Evolutionary conservation across 352 stramenopile species (phyloP), one percentile per base, ranked within the genome.

Genomic region (Phytophthora fragariaefolia): DNA sequence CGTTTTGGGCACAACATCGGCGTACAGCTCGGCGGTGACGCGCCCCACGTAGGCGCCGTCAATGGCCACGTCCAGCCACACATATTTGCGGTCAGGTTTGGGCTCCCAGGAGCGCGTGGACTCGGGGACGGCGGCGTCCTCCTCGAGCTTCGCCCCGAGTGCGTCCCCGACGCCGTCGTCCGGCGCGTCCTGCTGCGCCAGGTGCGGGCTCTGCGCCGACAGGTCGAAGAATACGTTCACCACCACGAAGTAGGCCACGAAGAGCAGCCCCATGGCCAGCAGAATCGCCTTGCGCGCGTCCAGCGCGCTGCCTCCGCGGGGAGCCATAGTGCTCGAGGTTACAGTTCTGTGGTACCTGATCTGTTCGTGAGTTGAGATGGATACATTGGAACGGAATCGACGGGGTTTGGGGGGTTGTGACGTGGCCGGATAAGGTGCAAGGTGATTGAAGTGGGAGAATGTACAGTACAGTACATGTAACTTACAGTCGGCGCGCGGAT

Each of bases 1-100:
- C 13, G 98, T 99, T 76, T 99, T 99, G 6, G 98, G 98, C 32
- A 97, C 96, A 40, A 98, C 79, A 58, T 99, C 95, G 2, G 87
- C 85, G 74, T 98, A 99, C 20, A 99, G 65, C 73, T 96, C 88
- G 7, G 77, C 77, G 0, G 85, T 94, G 55, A 96, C 74, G 59
- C 86, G 84, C 4, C 88, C 88, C 7, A 92, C 73, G 55, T 77
- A 79, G 50, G 73, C 68, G 56, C 90, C 83, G 59, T 95, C 86
- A 51, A 96, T 93, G 26, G 82, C 80, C 28, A 96, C 79, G 50
- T 96, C 86, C 54, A 96, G 64, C 88, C 88, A 96, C 10, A 96
- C 86, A 62, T 96, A 96, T 62, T 88, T 89, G 18, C 88, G 85
- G 27, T 86, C 64, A 8, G 83, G 74, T n/a, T 90, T 90, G 20